Base-by-base conservation (phyloP, 2,329 filamentous ascomycete species). In the Cryoendolithus antarcticus region DNA sequence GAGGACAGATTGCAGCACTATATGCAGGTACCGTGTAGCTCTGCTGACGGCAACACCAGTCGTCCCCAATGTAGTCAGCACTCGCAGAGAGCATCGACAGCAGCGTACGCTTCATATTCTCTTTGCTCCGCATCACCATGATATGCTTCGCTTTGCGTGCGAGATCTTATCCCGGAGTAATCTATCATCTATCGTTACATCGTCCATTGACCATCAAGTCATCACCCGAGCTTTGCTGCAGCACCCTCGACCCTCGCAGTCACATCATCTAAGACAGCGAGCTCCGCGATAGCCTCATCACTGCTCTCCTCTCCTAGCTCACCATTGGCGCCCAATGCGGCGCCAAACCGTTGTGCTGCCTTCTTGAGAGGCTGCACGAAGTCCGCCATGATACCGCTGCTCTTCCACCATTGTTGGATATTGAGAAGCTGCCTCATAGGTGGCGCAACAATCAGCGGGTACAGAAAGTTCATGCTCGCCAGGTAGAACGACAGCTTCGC, bases 401-500 rank as follows among this genome's bases (percentile, higher is more conserved):
- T 56, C 9, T 48, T 55, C 46, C 66, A 62, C 32, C 70, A 38
- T n/a, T 61, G 57, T 4, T 52, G 52, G 2, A 77, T 62, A 29
- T 67, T 64, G 1, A 77, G 57, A 2, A 52, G 52, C 12, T 62
- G 51, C 27, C 69, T 66, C 1, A 76, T 56, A 10, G 63, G 58
- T 9, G 61, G 51, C 1, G 72, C 72, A 1, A 63, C 64, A 2
- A 75, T 57, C 1, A 77, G 58, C 0, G 77, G 55, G 48, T 72
- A 75, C 48, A 76, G 70, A n/a, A 78, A 66, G 45, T 71, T 77
- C 27, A 78, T 60, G 1, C 66, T 64, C 1, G 72, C 66, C 13
- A 76, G 67, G 44, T 73, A 70, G 48, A 72, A 71, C 1, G 63
- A 63, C 30, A 73, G 58, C 11, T 73, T 70, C 30, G 69, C 65